Percentiles rank a stretch among this genome's conserved stretches.
Evolutionary conservation across 257 asterid species (phyloP).

Genomic region (Plantago major): DNA sequence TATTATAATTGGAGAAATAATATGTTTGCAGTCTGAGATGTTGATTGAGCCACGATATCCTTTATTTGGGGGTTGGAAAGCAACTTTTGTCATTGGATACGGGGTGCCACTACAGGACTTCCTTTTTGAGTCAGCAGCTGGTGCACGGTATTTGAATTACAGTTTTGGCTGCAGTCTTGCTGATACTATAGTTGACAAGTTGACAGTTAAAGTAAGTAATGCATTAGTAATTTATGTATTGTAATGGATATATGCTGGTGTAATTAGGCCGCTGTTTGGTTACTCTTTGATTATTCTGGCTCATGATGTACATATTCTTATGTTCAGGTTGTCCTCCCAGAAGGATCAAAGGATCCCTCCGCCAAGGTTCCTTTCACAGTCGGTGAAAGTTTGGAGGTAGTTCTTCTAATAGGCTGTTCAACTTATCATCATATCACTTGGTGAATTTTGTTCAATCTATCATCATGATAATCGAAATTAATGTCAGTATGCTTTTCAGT

Average conservation of each 20-base stretch:
- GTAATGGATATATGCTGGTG: conserved; percentile 8
- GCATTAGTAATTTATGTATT: neutral
- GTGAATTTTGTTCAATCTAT: conserved; percentile 11
- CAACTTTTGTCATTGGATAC: conserved; percentile 85
- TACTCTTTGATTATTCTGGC: conserved; percentile 7
- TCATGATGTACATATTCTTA: conserved; percentile 27
- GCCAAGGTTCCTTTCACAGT: conserved; percentile 60
- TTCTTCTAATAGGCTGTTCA: conserved; percentile 10
- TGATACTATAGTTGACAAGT: conserved; percentile 80
- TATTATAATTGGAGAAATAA: conserved; percentile 4
- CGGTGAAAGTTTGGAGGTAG: conserved; percentile 77
- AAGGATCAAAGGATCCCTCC: conserved; percentile 84
- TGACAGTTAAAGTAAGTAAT: conserved; percentile 65
- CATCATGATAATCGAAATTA: conserved; percentile 13
- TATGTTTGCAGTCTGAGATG: conserved; percentile 73
- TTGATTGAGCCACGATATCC: conserved; percentile 95
- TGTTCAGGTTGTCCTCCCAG: conserved; percentile 86
- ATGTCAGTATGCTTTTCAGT: conserved; percentile 9
- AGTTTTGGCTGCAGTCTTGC: conserved; percentile 89
- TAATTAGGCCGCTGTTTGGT: conserved; percentile 10
- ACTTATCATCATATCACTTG: conserved; percentile 9
- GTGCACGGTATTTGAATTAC: conserved; percentile 83
- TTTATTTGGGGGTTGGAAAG: conserved; percentile 98
- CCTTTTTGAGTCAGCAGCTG: conserved; percentile 74
- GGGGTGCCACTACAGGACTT: conserved; percentile 89